Evolutionary conservation across 441 rosid genomes (phyloP), one percentile per base, ranked within the genome.

Genomic region (Gossypium schwendimanii): DNA sequence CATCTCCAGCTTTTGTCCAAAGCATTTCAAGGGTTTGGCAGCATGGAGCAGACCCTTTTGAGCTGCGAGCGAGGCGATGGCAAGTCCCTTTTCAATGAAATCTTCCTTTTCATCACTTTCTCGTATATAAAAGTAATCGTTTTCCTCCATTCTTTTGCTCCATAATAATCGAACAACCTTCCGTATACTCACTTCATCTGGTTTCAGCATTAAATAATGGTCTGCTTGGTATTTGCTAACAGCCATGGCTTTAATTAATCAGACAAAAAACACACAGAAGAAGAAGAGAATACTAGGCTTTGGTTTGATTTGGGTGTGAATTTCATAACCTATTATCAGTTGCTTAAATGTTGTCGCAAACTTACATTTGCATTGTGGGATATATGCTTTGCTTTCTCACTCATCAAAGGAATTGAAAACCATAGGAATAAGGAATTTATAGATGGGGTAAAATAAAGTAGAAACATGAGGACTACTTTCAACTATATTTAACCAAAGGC

Each of bases 81-180:
- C 86, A 69, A 88, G 67, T 1, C 97, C 97, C 86, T 57, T 92
- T 81, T 20, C 79, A 72, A 20, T 71, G 54, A 50, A 83, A 81
- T 50, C 70, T 76, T 12, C 58, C 41, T 26, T 57, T 23, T 12
- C 59, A 31, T 3, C 52, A 45, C 57, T 23, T n/a, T 77, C 73
- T 54, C 9, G 23, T 6, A 54, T 7, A 83, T 36, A 72, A 80
- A 75, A 17, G 80, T 71, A 0, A 84, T 69, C 65, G 64, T 80
- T 81, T 9, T 76, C 26, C 26, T 49, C 50, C 50, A 84, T 54
- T 44, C 84, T 81, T 2, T 86, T 69, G 8, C 79, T 81, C 60
- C 83, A 73, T 60, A 91, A 73, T 33, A 91, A 81, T 36, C n/a
- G 69, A 60, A 81, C 6, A 3, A 88, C 85, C 70, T 87, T 87